Evolutionary conservation across 2,329 filamentous ascomycete genomes (phyloP).

Genomic region (Didymella segeticola): DNA sequence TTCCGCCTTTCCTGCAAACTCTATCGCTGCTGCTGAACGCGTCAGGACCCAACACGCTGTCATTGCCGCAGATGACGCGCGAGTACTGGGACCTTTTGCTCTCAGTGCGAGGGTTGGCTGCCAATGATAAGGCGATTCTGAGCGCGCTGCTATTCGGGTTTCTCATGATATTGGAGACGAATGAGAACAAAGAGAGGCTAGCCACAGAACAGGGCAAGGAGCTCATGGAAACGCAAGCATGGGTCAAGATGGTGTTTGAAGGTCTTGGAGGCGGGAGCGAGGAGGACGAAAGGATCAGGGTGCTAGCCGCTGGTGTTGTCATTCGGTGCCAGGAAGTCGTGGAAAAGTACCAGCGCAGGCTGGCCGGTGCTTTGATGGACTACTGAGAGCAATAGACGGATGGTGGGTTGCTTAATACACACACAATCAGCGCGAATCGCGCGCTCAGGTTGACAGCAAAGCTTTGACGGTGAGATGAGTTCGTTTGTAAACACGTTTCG

Average conservation of each 20-base stretch:
- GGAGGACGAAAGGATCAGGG: conserved; percentile 82
- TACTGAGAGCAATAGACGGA: conserved; percentile 23
- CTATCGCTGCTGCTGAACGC: conserved; percentile 83
- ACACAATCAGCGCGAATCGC: not conserved
- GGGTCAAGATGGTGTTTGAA: conserved; percentile 80
- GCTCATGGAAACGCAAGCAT: conserved; percentile 85
- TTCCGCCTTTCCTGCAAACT: conserved; percentile 84
- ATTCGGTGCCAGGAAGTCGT: conserved; percentile 81
- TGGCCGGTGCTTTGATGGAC: conserved; percentile 72
- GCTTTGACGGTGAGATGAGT: no score
- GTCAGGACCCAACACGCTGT: conserved; percentile 77
- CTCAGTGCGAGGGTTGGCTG: conserved; percentile 62
- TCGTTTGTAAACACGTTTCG: not conserved
- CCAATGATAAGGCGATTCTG: conserved; percentile 68
- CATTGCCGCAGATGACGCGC: conserved; percentile 78
- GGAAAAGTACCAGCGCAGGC: conserved; percentile 77
- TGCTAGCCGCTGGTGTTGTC: conserved; percentile 76
- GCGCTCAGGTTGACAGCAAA: not conserved
- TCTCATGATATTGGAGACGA: conserved; percentile 81
- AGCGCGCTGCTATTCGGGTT: conserved; percentile 80
- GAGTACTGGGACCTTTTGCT: conserved; percentile 88
- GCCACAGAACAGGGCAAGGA: conserved; percentile 77
- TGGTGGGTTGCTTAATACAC: not conserved
- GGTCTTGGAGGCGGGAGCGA: conserved; percentile 49
- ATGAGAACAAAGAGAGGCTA: conserved; percentile 73